These are phyloP conservation scores for Thelonectria olida DNA, from an alignment of 2,329 filamentous ascomycete genomes.

Conservation along the genomic window DNA sequence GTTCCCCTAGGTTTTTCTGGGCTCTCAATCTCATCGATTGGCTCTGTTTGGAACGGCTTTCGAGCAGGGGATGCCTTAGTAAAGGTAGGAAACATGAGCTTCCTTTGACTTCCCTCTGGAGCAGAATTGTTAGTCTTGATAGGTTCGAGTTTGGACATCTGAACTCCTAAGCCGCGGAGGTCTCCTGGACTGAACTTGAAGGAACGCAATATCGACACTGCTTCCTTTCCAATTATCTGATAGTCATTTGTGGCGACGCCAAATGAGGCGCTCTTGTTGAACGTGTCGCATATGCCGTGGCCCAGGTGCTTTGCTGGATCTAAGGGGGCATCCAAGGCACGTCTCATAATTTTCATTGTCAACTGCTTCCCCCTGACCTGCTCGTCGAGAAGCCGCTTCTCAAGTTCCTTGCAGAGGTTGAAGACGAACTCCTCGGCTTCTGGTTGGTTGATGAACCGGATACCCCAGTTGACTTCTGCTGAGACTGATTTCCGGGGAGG, in stretches of 20 bases:
- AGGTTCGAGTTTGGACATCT: conserved; percentile 91
- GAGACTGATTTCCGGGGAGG: conserved; percentile 92
- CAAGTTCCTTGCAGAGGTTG: conserved; percentile 85
- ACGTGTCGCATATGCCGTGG: conserved; percentile 93
- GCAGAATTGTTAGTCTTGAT: conserved; percentile 68
- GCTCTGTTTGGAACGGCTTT: conserved; percentile 53
- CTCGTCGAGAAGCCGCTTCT: conserved; percentile 82
- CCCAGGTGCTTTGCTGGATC: conserved; percentile 94
- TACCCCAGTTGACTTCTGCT: conserved; percentile 97
- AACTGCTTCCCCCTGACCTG: conserved; percentile 87
- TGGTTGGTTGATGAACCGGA: conserved; percentile 89
- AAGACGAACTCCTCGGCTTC: conserved; percentile 93
- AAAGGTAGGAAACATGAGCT: conserved; percentile 75
- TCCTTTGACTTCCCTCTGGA: conserved; percentile 79
- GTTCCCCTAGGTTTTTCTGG: conserved; percentile 45
- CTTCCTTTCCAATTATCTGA: conserved; percentile 79
- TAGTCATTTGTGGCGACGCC: conserved; percentile 84
- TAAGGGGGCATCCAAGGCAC: conserved; percentile 84
- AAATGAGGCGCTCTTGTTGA: conserved; percentile 86
- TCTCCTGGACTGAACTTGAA: conserved; percentile 91
- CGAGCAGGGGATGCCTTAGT: conserved; percentile 50
- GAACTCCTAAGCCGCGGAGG: conserved; percentile 89
- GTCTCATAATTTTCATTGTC: conserved; percentile 94
- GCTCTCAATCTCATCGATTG: conserved; percentile 60
- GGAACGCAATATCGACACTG: conserved; percentile 82